Percentiles rank a stretch among this genome's conserved stretches.
phyloP scores from a whole-genome alignment of 2,329 filamentous ascomycete genomes.

The Alternaria rosae region DNA sequence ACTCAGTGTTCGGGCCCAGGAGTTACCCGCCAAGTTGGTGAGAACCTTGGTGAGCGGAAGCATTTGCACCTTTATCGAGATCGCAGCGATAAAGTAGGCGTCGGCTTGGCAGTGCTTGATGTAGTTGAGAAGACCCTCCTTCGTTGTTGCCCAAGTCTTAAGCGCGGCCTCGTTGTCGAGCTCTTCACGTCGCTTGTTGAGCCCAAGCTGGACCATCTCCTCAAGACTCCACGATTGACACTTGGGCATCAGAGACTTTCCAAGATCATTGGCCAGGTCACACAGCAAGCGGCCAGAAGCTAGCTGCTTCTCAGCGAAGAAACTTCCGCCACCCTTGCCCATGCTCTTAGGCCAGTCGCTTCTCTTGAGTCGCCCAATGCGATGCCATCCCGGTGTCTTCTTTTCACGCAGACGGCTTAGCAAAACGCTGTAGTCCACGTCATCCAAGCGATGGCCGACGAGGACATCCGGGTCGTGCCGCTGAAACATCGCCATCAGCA shows the following conservation, averaged over 20 bases:
- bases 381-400: slow-evolving; percentile 93
- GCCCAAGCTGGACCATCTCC: slow-evolving; percentile 94
- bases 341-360: slow-evolving; percentile 87
- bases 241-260: slow-evolving; percentile 95
- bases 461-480: slow-evolving; percentile 91
- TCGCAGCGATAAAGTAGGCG: slow-evolving; percentile 92
- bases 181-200: slow-evolving; percentile 78
- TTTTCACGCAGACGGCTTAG: slow-evolving; percentile 86
- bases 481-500: slow-evolving; percentile 89
- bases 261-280: slow-evolving; percentile 93
- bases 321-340: slow-evolving; percentile 83
- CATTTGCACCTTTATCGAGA: slow-evolving; percentile 89
- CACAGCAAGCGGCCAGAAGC: slow-evolving; percentile 89
- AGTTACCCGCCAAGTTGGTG: slow-evolving; percentile 96
- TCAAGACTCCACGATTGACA: slow-evolving; percentile 98
- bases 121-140: slow-evolving; percentile 89
- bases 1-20: slow-evolving; percentile 94
- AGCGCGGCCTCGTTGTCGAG: slow-evolving; percentile 88
- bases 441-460: slow-evolving; percentile 93
- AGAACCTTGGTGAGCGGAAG: slow-evolving; percentile 92
- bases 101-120: slow-evolving; percentile 93
- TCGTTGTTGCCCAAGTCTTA: slow-evolving; percentile 83
- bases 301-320: slow-evolving; percentile 91
- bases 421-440: slow-evolving; percentile 92
- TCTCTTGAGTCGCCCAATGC: slow-evolving; percentile 85